These are phyloP conservation scores for Plasmodium gaboni DNA, from an alignment of 169 alveolate species.

Conservation along the genomic window DNA sequence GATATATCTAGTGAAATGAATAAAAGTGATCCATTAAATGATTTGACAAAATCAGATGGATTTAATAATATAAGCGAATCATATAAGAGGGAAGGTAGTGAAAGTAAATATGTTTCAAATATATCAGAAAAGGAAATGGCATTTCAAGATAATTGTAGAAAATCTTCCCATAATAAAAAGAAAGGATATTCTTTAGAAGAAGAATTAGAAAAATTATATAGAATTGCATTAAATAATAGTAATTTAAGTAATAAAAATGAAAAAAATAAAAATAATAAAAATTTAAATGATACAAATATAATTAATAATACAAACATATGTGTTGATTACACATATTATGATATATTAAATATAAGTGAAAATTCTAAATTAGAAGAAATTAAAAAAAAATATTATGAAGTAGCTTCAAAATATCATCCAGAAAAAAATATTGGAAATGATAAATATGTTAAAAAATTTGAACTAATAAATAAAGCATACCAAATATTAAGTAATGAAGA, in stretches of 20 bases:
- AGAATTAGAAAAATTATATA: conserved; percentile 15
- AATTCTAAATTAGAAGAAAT: conserved; percentile 90
- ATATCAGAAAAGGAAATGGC: not conserved
- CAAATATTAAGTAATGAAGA: conserved; percentile 80
- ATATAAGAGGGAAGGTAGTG: not conserved
- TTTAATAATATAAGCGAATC: not conserved
- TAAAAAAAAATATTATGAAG: conserved; percentile 91
- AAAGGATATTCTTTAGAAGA: conserved; percentile 36
- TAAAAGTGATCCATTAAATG: too few relatives aligned
- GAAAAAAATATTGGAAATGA: conserved; percentile 90
- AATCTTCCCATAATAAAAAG: conserved; percentile 18
- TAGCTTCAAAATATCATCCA: conserved; percentile 95
- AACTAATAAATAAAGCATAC: conserved; percentile 85
- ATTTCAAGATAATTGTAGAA: not conserved
- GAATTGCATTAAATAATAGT: not conserved
- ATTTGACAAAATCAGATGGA: too few relatives aligned
- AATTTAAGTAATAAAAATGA: not conserved
- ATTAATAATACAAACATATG: conserved; percentile 3
- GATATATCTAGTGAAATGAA: too few relatives aligned
- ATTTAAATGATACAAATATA: not conserved
- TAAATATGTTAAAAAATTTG: conserved; percentile 78
- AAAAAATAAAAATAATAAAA: not conserved
- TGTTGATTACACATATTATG: conserved; percentile 81
- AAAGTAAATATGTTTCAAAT: conserved; percentile 1
- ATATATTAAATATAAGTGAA: conserved; percentile 75